Evolutionary conservation across 2,329 filamentous ascomycete species (phyloP).

Genomic region (Pseudocercospora fijiensis): DNA sequence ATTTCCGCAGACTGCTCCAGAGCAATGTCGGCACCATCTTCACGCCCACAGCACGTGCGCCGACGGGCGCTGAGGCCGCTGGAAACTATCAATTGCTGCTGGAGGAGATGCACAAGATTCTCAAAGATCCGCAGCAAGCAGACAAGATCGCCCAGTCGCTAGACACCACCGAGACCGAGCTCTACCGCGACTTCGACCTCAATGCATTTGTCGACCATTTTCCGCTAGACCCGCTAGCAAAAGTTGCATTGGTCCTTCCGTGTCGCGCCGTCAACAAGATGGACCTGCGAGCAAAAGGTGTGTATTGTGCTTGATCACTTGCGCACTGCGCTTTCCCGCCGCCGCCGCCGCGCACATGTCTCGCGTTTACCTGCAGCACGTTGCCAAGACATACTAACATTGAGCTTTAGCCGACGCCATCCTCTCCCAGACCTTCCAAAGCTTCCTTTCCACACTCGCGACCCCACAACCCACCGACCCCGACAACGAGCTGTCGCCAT

Average conservation of each 20-base stretch:
- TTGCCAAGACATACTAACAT: constrained; percentile 23
- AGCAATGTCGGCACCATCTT: constrained; percentile 92
- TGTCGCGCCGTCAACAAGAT: constrained; percentile 79
- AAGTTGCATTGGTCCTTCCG: constrained; percentile 81
- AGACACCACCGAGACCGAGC: constrained; percentile 84
- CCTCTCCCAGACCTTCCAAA: constrained; percentile 72
- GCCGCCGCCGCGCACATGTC: background rate
- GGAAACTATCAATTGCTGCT: constrained; percentile 82
- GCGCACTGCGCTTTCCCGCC: constrained; percentile 2
- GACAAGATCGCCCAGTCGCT: constrained; percentile 91
- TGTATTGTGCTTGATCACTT: constrained; percentile 7
- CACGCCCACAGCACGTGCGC: constrained; percentile 66
- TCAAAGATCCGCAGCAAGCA: constrained; percentile 76
- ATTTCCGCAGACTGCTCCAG: constrained; percentile 87
- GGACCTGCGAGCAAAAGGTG: constrained; percentile 88
- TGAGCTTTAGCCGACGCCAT: constrained; percentile 74
- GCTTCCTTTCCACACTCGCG: constrained; percentile 73
- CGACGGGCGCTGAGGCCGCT: constrained; percentile 57
- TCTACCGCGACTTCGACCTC: constrained; percentile 96
- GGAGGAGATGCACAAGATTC: constrained; percentile 82
- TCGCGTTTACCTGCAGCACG: constrained; percentile 10
- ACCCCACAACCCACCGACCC: constrained; percentile 49
- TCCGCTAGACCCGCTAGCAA: constrained; percentile 82
- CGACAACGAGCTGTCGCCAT: constrained; percentile 64
- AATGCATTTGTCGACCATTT: constrained; percentile 95